A percentile compares a stretch with the other conserved stretches of the same genome.
phyloP scores from a whole-genome alignment of 2,329 filamentous ascomycete species.

The Elsinoe fawcettii region DNA sequence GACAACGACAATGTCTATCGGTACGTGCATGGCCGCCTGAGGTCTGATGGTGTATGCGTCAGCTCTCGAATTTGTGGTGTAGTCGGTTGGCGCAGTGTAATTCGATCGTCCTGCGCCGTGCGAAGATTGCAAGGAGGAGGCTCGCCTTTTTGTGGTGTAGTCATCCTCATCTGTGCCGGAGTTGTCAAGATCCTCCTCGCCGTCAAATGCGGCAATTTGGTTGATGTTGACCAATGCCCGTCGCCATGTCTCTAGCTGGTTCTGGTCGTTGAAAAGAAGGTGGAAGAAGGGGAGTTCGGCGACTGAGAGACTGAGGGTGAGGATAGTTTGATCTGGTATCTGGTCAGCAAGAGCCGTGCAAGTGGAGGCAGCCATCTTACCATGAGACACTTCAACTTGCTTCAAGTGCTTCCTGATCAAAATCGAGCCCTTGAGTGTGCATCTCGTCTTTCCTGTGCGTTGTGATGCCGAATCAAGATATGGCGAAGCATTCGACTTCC shows the following conservation, averaged over 20 bases:
- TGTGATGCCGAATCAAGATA: conserved; percentile 15
- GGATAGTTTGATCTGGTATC: conserved; percentile 63
- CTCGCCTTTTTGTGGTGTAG: conserved; percentile 50
- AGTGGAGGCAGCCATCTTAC: conserved; percentile 26
- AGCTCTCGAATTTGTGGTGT: conserved; percentile 58
- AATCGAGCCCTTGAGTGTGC: conserved; percentile 93
- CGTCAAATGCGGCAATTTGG: conserved; percentile 50
- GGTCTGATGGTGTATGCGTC: conserved; percentile 38
- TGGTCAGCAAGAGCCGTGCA: conserved; percentile 12
- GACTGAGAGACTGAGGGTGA: conserved; percentile 86
- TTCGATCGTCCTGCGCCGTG: conserved; percentile 76
- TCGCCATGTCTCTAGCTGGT: conserved; percentile 84
- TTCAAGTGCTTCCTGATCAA: conserved; percentile 97
- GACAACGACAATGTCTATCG: conserved; percentile 90
- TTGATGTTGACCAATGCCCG: conserved; percentile 80
- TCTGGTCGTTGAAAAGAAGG: conserved; percentile 74
- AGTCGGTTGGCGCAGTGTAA: conserved; percentile 85
- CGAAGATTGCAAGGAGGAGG: conserved; percentile 70
- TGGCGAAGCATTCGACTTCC: conserved; percentile 50
- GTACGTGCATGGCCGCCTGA: conserved; percentile 64
- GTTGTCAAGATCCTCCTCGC: conserved; percentile 69
- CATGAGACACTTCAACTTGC: conserved; percentile 62
- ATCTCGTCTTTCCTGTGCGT: conserved; percentile 45
- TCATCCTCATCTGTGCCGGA: conserved; percentile 88
- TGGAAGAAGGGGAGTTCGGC: conserved; percentile 90